phyloP scores from a whole-genome alignment of 805 yeast genomes.

The Ogataea zsoltii region DNA sequence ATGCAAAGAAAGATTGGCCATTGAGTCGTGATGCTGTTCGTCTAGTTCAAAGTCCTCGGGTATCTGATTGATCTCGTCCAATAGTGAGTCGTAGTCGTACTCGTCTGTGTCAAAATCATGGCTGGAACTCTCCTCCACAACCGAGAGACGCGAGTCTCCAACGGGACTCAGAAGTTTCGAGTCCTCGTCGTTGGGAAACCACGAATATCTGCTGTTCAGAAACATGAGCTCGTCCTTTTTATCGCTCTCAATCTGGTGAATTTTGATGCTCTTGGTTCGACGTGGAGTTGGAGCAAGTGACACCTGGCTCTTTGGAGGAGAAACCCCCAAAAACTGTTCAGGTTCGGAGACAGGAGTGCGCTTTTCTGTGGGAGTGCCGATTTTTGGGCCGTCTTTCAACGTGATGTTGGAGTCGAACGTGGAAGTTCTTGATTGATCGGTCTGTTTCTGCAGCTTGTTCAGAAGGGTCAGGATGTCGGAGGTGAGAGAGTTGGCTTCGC shows the following conservation, averaged over 20 bases:
- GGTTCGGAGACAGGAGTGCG: too few relatives aligned
- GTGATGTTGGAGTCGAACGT: conserved; percentile 19
- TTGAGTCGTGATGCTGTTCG: conserved; percentile 3
- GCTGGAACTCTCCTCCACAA: not conserved
- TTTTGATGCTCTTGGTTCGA: conserved; percentile 15
- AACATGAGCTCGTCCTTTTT: conserved; percentile 23
- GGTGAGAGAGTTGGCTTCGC: conserved; percentile 5
- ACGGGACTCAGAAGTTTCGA: not conserved
- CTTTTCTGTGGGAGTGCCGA: too few relatives aligned
- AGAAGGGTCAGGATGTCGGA: conserved; percentile 13
- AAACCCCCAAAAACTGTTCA: too few relatives aligned
- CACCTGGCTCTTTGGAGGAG: not conserved
- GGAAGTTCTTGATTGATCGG: conserved; percentile 12
- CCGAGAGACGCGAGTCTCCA: not conserved
- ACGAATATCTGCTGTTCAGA: conserved; percentile 26
- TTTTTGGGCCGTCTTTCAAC: conserved; percentile 5
- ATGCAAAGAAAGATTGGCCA: conserved; percentile 1
- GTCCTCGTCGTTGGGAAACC: conserved; percentile 31
- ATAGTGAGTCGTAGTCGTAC: conserved; percentile 21
- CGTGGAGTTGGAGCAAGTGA: not conserved
- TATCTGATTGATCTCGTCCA: conserved; percentile 38
- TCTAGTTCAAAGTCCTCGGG: conserved; percentile 39
- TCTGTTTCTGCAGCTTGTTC: conserved; percentile 2
- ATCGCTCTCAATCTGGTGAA: conserved; percentile 21
- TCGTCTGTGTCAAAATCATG: conserved; percentile 1